Evolutionary conservation across 179 eudicot genomes (phyloP), one percentile per base, ranked within the genome.

Genomic region (Gypsophila paniculata): DNA sequence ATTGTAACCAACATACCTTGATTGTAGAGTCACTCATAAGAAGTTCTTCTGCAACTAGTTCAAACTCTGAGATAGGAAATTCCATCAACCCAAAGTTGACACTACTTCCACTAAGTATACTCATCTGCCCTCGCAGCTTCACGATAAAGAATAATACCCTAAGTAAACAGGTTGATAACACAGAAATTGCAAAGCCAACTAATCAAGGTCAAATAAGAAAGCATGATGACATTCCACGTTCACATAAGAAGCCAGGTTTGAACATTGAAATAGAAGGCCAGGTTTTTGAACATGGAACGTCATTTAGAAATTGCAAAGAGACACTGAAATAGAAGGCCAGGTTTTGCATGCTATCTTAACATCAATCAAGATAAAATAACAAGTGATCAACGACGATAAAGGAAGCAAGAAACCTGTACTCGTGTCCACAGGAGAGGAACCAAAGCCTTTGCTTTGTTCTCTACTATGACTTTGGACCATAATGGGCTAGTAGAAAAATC

Each of bases 341-440:
- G 26, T 38, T 64, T 64, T 39, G 25, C 26, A 63, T 62, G 46
- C 1, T 36, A 42, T 62, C 23, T n/a, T 18, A 63, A 38, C 39
- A 29, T 19, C 25, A 63, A 7, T 17, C n/a, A 12, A 19, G 54
- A 15, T 21, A 65, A 65, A 2, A 13, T 44, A 22, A 65, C 5
- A 65, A 32, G 25, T 48, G 57, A 14, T 23, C 19, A 48, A 25
- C 13, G 12, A 51, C 17, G 1, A 29, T 36, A 52, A 42, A 69
- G 46, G 39, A 46, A 53, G 52, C 2, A 55, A 17, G 60, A 70
- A 74, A 91, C 97, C 97, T 91, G 97, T 76, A 91, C 95, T 91
- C 97, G 84, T 72, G 90, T 89, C 97, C 97, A 91, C 69, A 83
- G 81, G 61, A 91, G 84, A 77, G 97, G 97, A 61, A 91, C 97